Evolutionary conservation across 2,329 filamentous ascomycete genomes (phyloP), one percentile per base, ranked within the genome.

Genomic region (Nemania bipapillata): DNA sequence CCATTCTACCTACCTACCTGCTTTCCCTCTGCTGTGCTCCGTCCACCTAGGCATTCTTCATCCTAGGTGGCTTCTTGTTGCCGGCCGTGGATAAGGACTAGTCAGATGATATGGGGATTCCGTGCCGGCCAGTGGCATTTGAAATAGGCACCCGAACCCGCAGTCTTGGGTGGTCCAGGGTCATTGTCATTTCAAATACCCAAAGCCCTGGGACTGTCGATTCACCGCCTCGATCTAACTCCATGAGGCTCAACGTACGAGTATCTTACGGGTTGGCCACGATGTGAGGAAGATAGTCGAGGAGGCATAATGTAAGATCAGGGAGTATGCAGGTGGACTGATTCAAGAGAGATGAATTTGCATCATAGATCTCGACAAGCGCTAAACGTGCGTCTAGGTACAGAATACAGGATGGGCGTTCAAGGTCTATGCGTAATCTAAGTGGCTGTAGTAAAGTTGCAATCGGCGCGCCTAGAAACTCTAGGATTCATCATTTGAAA

Each of bases 151-250:
- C 54, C 66, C 50, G 58, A 66, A 66, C 65, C 69, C 65, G 66
- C 54, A 57, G 54, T 49, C 50, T 66, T 66, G 69, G 69, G 55
- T 69, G 28, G 54, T 65, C 62, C 20, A 70, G 69, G 59, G 50
- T 66, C 32, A 53, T 61, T 59, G 17, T 60, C 57, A 70, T 70
- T 70, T 68, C 68, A 69, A 69, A 68, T 69, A 66, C 63, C 66
- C 65, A 65, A 56, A 50, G 54, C 45, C 55, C 52, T 69, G 69
- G 66, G 62, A 66, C 58, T 8, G 49, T 49, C 35, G 20, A 63
- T 63, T 70, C 62, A 66, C 69, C 66, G 69, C 63, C 55, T 56
- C 35, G 26, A 55, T 35, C 17, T 26, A 54, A 28, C 32, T 26
- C 30, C 22, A 30, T 65, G 56, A 70, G 53, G 61, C 57, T 63